Evolutionary conservation across 306 rosid genomes (phyloP), one percentile per base, ranked within the genome.

Genomic region (Quercus ilex): DNA sequence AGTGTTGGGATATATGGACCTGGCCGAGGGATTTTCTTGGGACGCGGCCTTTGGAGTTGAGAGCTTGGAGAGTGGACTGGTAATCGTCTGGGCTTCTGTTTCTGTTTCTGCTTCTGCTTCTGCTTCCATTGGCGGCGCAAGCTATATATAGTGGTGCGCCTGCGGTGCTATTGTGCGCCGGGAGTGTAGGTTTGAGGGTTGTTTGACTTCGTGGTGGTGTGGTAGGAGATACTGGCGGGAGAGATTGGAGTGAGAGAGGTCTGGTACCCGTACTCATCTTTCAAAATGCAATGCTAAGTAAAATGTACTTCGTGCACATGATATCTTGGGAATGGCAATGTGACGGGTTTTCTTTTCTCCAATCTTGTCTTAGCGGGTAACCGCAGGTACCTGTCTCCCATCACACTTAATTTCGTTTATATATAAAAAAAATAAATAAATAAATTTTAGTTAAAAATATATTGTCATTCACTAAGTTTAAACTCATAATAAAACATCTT

Each of bases 21-120:
- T 93, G 96, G 79, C 94, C 98, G 11, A 95, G 92, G 30, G 98
- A 91, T 87, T 95, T 93, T 81, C 93, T 87, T 15, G 98, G 99
- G 73, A 85, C 75, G 55, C 98, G 93, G 53, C 92, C 97, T 83
- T 79, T 91, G 81, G 99, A 92, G 83, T 91, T 91, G 82, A 95
- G 99, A 85, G 98, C 97, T 84, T 41, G 86, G 74, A 92, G 87
- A 68, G 92, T 92, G 81, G 85, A 85, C 77, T 91, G 87, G 85
- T 88, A 92, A 72, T 88, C 90, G 80, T 95, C 94, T 18, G 90
- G 71, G 81, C 75, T 82, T 43, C 68, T 71, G 74, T 77, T 33
- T 33, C 38, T 33, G 35, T 1, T 33, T 33, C 35, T 31, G 38
- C 38, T 83, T 1, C 79, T 74, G 33, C 49, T 26, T 71, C 55